These are phyloP conservation scores for Forsythia suspensa DNA, from an alignment of 257 asterid species.

Conservation along the genomic window DNA sequence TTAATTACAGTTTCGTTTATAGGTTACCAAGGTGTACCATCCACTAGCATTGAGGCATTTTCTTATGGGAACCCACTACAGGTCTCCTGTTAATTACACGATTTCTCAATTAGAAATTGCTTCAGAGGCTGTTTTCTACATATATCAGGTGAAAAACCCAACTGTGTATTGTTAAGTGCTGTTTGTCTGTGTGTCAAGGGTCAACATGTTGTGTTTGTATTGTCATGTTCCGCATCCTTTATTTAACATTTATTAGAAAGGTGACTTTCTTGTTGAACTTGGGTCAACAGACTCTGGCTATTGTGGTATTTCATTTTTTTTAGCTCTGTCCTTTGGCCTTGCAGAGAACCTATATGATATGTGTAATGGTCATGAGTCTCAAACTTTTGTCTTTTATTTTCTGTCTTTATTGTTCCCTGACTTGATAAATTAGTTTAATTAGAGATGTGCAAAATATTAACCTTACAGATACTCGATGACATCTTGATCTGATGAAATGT, in stretches of 20 bases:
- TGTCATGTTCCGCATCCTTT: background rate
- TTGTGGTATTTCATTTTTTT: background rate
- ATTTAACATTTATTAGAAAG: background rate
- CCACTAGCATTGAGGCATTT: conserved; percentile 85
- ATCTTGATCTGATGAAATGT: background rate
- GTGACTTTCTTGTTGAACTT: background rate
- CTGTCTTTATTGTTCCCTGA: background rate
- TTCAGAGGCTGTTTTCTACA: conserved; percentile 73
- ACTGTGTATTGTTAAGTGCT: background rate
- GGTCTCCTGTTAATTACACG: conserved; percentile 84
- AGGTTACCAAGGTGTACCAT: conserved; percentile 81
- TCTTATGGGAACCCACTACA: conserved; percentile 78
- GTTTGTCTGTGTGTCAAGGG: background rate
- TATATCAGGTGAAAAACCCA: conserved; percentile 59
- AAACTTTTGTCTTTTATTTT: background rate
- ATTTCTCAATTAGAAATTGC: conserved; percentile 68
- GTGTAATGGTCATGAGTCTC: background rate
- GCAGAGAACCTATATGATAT: background rate
- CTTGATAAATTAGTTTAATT: background rate
- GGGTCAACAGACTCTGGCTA: background rate
- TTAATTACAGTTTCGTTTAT: conserved; percentile 16
- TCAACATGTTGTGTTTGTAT: background rate
- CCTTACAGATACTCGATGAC: background rate
- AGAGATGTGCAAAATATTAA: background rate
- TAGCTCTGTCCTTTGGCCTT: background rate